Conservation (phyloP, 495 filamentous ascomycete genomes). For the Daldinia childiae region DNA sequence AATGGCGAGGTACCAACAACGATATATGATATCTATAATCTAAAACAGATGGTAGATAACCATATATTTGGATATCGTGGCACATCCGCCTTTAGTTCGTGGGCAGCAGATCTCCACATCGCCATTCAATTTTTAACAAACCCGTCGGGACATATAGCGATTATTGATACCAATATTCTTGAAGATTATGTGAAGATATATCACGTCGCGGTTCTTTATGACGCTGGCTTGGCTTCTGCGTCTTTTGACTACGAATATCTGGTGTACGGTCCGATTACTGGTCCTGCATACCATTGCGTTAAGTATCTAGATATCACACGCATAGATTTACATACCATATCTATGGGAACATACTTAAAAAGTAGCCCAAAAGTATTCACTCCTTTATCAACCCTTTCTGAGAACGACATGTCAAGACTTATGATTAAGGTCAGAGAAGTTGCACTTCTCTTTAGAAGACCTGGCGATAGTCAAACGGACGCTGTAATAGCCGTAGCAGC, state of each 20-base stretch:
- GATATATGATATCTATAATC: constrained; percentile 15
- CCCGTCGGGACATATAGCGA: constrained; percentile 9
- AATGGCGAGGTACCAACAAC: not conserved
- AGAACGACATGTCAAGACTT: not conserved
- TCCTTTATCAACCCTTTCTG: not conserved
- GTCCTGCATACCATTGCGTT: constrained; percentile 21
- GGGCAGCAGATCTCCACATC: constrained; percentile 13
- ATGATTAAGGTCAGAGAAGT: not conserved
- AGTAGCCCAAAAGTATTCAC: too few species aligned
- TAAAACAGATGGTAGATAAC: not conserved
- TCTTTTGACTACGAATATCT: constrained; percentile 13
- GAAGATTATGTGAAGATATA: constrained; percentile 15
- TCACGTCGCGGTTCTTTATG: not conserved
- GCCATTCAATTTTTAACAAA: not conserved
- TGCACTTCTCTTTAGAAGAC: not conserved
- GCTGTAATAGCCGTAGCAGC: not conserved
- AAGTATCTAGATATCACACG: not conserved
- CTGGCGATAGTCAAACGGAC: not conserved
- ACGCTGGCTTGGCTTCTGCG: not conserved
- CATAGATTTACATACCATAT: not conserved
- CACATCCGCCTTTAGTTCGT: constrained; percentile 19
- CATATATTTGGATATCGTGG: not conserved
- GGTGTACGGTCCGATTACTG: constrained; percentile 17
- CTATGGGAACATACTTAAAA: not conserved
- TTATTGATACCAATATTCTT: constrained; percentile 23